Conservation (phyloP, 768 basidiomycete species). For the Scleroderma bovista region DNA sequence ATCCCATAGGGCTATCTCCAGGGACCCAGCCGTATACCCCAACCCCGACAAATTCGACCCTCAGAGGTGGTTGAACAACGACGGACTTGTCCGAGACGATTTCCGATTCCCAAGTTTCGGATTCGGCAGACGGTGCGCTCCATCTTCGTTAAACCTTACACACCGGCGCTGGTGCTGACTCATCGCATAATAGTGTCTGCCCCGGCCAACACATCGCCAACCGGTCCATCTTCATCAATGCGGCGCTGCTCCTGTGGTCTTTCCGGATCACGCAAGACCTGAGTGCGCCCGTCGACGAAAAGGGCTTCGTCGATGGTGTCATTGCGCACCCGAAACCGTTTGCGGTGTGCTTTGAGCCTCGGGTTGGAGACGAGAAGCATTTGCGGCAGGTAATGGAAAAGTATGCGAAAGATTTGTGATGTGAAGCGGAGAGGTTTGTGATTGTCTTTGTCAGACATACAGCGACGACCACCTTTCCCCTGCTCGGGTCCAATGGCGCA, state of each 20-base stretch:
- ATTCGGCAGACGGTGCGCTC: conserved; percentile 40
- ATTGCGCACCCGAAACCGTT: conserved; percentile 63
- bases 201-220: conserved; percentile 58
- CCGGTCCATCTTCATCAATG: conserved; percentile 62
- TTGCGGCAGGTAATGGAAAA: conserved; percentile 23
- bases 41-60: conserved; percentile 57
- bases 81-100: conserved; percentile 42
- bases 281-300: conserved; percentile 49
- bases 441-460: no score
- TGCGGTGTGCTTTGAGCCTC: conserved; percentile 48
- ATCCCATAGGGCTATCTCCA: conserved; percentile 46
- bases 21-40: conserved; percentile 53
- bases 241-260: conserved; percentile 59
- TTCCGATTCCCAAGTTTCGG: conserved; percentile 51
- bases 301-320: conserved; percentile 58
- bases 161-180: conserved; percentile 2
- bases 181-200: conserved; percentile 47
- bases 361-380: conserved; percentile 23
- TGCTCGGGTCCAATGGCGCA: no score
- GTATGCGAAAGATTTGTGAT: conserved; percentile 15
- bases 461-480: no score
- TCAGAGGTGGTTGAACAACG: conserved; percentile 46
- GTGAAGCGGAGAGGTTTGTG: no score
- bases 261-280: conserved; percentile 53
- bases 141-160: background rate